A percentile compares a stretch with the other conserved stretches of the same genome.
phyloP scores from a whole-genome alignment of 805 yeast species.

The Zygosaccharomyces bailii region DNA sequence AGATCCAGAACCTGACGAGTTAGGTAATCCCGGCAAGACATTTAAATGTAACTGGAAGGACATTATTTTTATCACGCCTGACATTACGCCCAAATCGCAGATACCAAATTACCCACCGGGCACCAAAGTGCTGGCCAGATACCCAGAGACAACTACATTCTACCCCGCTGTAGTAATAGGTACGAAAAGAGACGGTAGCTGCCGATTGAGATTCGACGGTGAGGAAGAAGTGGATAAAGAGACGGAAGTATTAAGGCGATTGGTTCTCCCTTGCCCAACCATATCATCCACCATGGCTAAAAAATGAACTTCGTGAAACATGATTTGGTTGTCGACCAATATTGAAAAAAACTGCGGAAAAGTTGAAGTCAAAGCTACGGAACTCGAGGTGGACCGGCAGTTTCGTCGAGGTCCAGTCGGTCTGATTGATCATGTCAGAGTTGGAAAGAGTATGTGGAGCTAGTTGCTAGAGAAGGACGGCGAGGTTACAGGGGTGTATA shows the following conservation, averaged over 20 bases:
- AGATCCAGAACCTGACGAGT: slow-evolving; percentile 97
- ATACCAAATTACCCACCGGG: slow-evolving; percentile 61
- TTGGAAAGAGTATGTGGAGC: slow-evolving; percentile 8
- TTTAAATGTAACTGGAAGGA: slow-evolving; percentile 84
- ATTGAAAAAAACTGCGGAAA: slow-evolving; percentile 6
- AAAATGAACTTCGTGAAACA: slow-evolving; percentile 17
- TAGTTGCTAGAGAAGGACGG: neutral
- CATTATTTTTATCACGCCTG: slow-evolving; percentile 64
- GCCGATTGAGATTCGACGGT: slow-evolving; percentile 84
- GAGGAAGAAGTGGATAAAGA: slow-evolving; percentile 96
- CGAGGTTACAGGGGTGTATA: too few species aligned
- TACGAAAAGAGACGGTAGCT: slow-evolving; percentile 65
- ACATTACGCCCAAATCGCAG: slow-evolving; percentile 37
- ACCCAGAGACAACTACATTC: slow-evolving; percentile 96
- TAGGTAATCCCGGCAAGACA: slow-evolving; percentile 79
- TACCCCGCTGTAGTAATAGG: slow-evolving; percentile 92
- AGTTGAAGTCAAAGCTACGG: neutral
- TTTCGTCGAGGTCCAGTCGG: neutral
- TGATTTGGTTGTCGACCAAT: slow-evolving; percentile 5
- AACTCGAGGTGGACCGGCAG: neutral
- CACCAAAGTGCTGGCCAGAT: slow-evolving; percentile 81
- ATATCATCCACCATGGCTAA: slow-evolving; percentile 26
- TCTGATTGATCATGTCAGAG: slow-evolving; percentile 5
- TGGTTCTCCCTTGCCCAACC: slow-evolving; percentile 73
- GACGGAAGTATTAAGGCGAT: slow-evolving; percentile 82